A percentile compares a stretch with the other conserved stretches of the same genome.
phyloP scores from a whole-genome alignment of 345 rosid genomes.

The Psidium friedrichsthalianum region DNA sequence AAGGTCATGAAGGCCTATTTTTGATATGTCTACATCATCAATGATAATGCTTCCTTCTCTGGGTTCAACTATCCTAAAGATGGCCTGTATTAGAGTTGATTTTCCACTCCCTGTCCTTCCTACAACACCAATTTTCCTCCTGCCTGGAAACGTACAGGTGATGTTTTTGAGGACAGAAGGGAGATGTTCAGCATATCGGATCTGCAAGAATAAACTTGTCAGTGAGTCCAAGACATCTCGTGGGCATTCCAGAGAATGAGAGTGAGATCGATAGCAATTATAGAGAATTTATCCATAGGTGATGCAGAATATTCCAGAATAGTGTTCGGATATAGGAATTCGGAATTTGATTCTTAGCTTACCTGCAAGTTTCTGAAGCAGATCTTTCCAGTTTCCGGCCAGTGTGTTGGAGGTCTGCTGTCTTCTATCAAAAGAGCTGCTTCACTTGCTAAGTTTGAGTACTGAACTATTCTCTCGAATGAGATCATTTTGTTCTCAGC shows the following conservation, averaged over 20 bases:
- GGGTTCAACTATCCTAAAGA: conserved; percentile 83
- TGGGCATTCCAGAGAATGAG: not conserved
- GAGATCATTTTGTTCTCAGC: conserved; percentile 93
- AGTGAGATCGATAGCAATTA: not conserved
- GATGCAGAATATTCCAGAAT: not conserved
- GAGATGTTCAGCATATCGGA: conserved; percentile 86
- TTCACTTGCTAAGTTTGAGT: conserved; percentile 65
- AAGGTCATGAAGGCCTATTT: conserved; percentile 83
- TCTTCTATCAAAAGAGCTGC: conserved; percentile 60
- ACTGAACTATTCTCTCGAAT: conserved; percentile 83
- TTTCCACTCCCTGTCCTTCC: conserved; percentile 98
- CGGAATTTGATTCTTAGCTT: not conserved
- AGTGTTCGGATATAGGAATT: not conserved
- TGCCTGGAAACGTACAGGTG: conserved; percentile 72
- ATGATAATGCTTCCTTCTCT: conserved; percentile 76
- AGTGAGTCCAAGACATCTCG: not conserved
- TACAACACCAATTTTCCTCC: conserved; percentile 80
- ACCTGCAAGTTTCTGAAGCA: conserved; percentile 74
- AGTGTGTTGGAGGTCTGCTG: conserved; percentile 49
- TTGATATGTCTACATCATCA: conserved; percentile 61
- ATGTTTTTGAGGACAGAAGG: conserved; percentile 77
- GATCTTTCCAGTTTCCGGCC: conserved; percentile 80
- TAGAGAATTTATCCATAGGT: not conserved
- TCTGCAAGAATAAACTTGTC: conserved; percentile 21
- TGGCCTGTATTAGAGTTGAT: conserved; percentile 82